Percentiles rank a stretch among this genome's conserved stretches.
phyloP scores from a whole-genome alignment of 2,329 filamentous ascomycete species.

The Amauroascus niger region DNA sequence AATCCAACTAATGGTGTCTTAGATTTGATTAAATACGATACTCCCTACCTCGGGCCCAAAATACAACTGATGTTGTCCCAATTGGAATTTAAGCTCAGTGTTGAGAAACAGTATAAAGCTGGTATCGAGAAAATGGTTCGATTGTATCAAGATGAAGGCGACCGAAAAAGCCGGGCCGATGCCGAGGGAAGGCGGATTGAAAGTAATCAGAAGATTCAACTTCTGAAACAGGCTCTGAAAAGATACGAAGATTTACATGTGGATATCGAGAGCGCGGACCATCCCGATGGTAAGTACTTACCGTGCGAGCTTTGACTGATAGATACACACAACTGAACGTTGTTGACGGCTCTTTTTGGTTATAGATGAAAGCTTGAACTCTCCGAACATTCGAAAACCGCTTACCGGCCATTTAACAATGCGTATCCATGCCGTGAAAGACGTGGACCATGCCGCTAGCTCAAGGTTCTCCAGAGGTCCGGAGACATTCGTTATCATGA shows the following conservation, averaged over 20 bases:
- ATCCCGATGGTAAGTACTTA: conserved; percentile 61
- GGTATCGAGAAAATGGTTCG: conserved; percentile 99
- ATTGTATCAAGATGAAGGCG: conserved; percentile 92
- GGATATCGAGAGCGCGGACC: conserved; percentile 70
- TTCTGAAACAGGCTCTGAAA: conserved; percentile 90
- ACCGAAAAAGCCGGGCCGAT: conserved; percentile 88
- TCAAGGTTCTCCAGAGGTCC: conserved; percentile 80
- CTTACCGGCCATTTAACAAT: conserved; percentile 82
- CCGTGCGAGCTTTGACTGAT: not conserved
- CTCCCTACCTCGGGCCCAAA: conserved; percentile 83
- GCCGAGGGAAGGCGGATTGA: conserved; percentile 82
- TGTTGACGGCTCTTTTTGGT: conserved; percentile 24
- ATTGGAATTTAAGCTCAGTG: conserved; percentile 95
- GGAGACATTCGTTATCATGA: conserved; percentile 91
- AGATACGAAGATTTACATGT: conserved; percentile 96
- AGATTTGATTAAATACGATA: conserved; percentile 99
- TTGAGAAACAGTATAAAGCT: conserved; percentile 97
- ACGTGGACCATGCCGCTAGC: conserved; percentile 82
- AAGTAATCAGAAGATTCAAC: conserved; percentile 94
- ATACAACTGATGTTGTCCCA: conserved; percentile 99
- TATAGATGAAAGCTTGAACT: conserved; percentile 88
- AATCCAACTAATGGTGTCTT: conserved; percentile 17
- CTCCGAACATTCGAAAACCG: conserved; percentile 91
- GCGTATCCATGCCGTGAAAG: conserved; percentile 76
- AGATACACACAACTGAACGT: not conserved